Percentiles rank a stretch among this genome's conserved stretches.
Conservation (phyloP, 1,139 yeast genomes). For the Protomyces inundatus region DNA sequence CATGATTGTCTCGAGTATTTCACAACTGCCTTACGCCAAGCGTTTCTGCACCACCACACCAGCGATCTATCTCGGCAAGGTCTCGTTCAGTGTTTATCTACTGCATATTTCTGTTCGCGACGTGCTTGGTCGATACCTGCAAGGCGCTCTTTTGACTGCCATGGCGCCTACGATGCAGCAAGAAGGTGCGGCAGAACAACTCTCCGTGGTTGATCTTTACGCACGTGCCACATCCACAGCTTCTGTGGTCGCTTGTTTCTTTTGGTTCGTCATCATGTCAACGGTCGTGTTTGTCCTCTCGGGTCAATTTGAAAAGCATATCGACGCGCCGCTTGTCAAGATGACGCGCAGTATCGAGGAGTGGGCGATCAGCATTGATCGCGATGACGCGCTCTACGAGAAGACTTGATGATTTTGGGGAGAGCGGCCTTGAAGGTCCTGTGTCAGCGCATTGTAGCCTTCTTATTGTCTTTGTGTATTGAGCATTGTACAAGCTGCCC, state of each 20-base stretch:
- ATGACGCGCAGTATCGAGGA: neutral
- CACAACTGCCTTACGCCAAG: neutral
- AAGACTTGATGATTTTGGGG: neutral
- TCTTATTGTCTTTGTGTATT: no score
- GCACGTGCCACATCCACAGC: neutral
- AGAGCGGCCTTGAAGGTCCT: no score
- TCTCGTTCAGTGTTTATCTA: conserved; percentile 8
- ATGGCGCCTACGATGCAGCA: neutral
- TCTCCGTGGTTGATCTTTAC: neutral
- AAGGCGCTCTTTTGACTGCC: neutral
- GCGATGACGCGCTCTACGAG: neutral
- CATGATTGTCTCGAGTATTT: neutral
- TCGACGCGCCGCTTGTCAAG: neutral
- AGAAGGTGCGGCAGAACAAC: neutral
- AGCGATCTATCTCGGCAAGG: conserved; percentile 5
- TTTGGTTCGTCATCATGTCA: neutral
- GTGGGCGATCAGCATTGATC: neutral
- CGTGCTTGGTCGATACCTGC: neutral
- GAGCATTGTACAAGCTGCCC: no score
- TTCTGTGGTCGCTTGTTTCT: neutral
- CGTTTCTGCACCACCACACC: neutral
- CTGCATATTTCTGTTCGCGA: conserved; percentile 6
- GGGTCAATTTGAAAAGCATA: neutral
- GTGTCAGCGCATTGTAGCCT: no score
- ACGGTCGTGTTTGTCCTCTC: neutral